Base-by-base conservation (phyloP, 352 stramenopile species). In the Globisporangium camurandrum region DNA sequence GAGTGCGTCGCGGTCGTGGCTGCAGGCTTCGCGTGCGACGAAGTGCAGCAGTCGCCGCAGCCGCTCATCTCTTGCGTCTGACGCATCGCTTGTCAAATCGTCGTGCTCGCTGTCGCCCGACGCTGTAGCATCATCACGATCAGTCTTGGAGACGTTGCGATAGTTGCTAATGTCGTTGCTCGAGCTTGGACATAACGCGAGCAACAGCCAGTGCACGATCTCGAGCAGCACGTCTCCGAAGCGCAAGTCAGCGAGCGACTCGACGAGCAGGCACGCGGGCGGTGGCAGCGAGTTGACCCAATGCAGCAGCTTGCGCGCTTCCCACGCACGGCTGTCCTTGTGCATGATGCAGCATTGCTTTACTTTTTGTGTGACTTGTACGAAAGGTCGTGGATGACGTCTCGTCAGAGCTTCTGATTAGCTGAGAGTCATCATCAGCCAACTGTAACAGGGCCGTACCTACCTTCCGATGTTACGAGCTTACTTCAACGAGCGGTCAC, bases 271-370 rank as follows among this genome's bases (percentile, higher is more conserved):
- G 51, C 78, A 87, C 40, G 58, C 64, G 14, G 73, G 65, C 16
- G 84, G 49, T 14, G 75, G 78, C 42, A 87, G 53, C 26, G 78
- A 86, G 59, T 89, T 89, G 45, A 89, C 46, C 75, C 75, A 89
- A 46, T 89, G 78, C 38, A 89, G 49, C 33, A 86, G 56, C 55
- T 79, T 59, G 20, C 75, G 71, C 45, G 55, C 48, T 2, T 53
- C 56, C 24, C 65, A 52, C 34, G 22, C n/a, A 12, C 10, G n/a
- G 33, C 12, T 26, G 19, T 19, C 26, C 17, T 43, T 9, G 16
- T 24, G n/a, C 4, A 27, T 7, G 27, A 43, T 43, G 24, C 12
- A 31, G 17, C 19, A 31, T 20, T 2, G 11, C 16, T 27, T 28
- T 46, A 17, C 11, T 24, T 26, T 20, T 10, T 12, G n/a, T n/a